Base-by-base conservation (phyloP, 352 stramenopile species). In the Pythium vanterpoolii region DNA sequence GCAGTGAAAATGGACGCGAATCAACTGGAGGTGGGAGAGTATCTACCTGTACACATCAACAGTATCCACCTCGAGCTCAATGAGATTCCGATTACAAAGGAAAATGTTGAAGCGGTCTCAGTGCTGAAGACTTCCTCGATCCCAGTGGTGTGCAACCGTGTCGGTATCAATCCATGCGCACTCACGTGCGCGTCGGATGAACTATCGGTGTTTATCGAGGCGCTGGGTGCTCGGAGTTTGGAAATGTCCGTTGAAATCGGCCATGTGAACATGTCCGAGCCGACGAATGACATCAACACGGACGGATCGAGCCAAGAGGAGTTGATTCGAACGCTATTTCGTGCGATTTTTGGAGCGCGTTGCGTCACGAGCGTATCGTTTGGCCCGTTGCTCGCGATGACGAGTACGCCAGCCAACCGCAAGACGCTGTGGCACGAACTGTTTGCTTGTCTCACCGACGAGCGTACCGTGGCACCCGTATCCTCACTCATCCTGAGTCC, bases 351-450 rank as follows among this genome's bases (percentile, higher is more conserved):
- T 13, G 48, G 57, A 5, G 47, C 57, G 10, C 28, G 23, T 13
- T 59, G 48, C 27, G 57, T 64, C 11, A 64, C 57, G 0, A 26
- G 46, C 14, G 23, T 64, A 18, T 64, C 57, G 39, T 64, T 58
- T 33, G 57, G 57, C 0, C 48, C 57, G 11, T 34, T 64, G 4
- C 40, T 64, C 3, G 48, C 57, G 4, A 53, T 64, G 49, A 53
- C 50, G 21, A 30, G 21, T n/a, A 47, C 39, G 3, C 47, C 33
- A 0, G 33, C 8, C 0, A 53, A 58, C 39, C 57, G 57, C 6
- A 52, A 42, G 23, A 28, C 31, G 11, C 14, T 64, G 9, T 64
- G 57, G 57, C 34, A 2, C 4, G 49, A 64, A 13, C 30, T 64
- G 4, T 59, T 64, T 30, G 21, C 30, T n/a, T 34, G 39, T 46